Evolutionary conservation across 805 yeast species (phyloP), one percentile per base, ranked within the genome.

Genomic region (Candida qinlingensis): DNA sequence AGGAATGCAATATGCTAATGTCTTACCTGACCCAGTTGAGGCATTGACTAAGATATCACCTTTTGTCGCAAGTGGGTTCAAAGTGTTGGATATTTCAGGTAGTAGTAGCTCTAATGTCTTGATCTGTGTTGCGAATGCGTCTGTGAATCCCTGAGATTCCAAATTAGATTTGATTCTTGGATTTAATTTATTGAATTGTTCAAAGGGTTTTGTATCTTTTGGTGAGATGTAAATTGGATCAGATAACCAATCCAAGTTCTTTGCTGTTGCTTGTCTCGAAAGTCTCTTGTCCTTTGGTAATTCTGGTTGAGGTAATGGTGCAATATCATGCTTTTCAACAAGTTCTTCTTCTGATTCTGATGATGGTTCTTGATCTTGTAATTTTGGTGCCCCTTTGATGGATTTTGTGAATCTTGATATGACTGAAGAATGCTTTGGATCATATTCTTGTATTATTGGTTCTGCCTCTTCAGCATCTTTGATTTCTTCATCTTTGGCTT

Each of bases 1-100:
- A 1, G 99, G 98, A 2, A 92, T 74, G 44, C 81, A 74, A 60
- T 92, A 92, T 2, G 97, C 95, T 47, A 94, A 70, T 0, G 99
- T 92, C 63, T 92, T 92, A 59, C 99, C 99, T 0, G 96, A 86
- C 39, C 99, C 99, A 0, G 99, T 92, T 9, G 95, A 80, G 2
- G 99, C 96, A 66, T 92, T 91, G 6, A 92, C 96, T 41, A 92
- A 70, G 19, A 90, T 65, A 66, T 94, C 96, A 27, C 92, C 92
- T 48, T 72, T 71, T 9, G 50, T 51, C 35, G 58, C 39, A 11
- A 55, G 48, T 27, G 61, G 59, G 35, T 62, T 55, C 27, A 61
- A 46, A 34, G 43, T 54, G 43, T 58, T 60, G 39, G 68, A 57
- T 55, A 74, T 64, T 56, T 75, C 81, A 55, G 64, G 62, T 34